Base-by-base conservation (phyloP, 306 rosid genomes). In the Albizia julibrissin region DNA sequence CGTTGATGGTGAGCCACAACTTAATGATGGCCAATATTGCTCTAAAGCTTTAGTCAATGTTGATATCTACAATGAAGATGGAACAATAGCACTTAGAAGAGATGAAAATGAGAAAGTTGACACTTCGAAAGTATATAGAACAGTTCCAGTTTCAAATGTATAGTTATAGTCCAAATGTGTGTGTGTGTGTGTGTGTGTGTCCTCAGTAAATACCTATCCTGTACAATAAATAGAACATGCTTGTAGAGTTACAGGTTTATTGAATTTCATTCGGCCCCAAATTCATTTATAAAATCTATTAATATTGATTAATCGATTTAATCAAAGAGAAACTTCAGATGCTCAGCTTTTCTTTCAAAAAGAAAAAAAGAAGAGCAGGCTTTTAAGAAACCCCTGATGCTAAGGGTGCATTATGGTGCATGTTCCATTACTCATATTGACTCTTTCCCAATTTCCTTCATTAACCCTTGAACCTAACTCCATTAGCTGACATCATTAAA, bases 1-100 rank as follows among this genome's bases (percentile, higher is more conserved):
- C n/a, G 87, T 65, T 79, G 89, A 80, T 81, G 98, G 65, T 47
- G 78, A 49, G 83, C 96, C 52, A 80, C 99, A 95, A 83, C 99
- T 95, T 78, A 92, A 76, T 43, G 98, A 87, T 19, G 99, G 97
- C 99, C 99, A 95, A 83, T 91, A 93, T 80, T 87, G 81, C 58
- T 95, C 79, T 43, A 95, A 74, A 76, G 83, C 91, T 78, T 80
- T 79, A 50, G 50, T 82, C 91, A 95, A 88, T 52, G 97, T 80
- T 1, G 87, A 85, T 86, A 95, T 88, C 99, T 95, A 87, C 88
- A 83, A 80, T 82, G 46, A 74, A 58, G 77, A 88, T 16, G 77
- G 69, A 77, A 74, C 75, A 76, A 58, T 21, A 22, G 26, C 34
- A 73, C 19, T 65, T 43, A 26, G 33, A 65, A 76, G 50, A 50